Evolutionary conservation across 2,329 filamentous ascomycete genomes (phyloP).

Genomic region (Xylogone sp.): DNA sequence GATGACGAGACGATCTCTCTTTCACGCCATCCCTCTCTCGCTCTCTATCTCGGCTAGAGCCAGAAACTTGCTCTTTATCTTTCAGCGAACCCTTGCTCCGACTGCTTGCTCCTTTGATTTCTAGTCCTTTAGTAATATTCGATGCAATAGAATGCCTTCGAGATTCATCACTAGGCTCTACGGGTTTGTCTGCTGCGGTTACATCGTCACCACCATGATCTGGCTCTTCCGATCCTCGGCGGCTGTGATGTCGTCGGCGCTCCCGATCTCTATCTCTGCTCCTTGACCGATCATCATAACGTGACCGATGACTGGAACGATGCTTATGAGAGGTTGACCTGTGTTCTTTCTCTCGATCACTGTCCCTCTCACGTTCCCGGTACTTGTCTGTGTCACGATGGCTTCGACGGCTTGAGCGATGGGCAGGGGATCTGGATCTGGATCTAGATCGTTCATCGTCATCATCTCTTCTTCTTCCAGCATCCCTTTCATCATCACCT

Average conservation of each 20-base stretch:
- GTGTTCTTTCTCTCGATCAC: constrained; percentile 40
- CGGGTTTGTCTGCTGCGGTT: constrained; percentile 8
- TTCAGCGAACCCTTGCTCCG: constrained; percentile 18
- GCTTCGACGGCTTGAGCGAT: constrained; percentile 55
- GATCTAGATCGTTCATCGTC: constrained; percentile 58
- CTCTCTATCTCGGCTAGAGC: constrained; percentile 25
- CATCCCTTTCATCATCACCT: constrained; percentile 11
- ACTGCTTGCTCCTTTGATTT: constrained; percentile 27
- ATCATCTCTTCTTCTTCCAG: constrained; percentile 31
- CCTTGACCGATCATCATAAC: constrained; percentile 35
- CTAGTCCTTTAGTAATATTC: constrained; percentile 19
- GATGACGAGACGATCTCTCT: constrained; percentile 25
- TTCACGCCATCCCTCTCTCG: constrained; percentile 28
- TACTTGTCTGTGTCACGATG: constrained; percentile 55
- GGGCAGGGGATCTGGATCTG: constrained; percentile 61
- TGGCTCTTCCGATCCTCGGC: constrained; percentile 16
- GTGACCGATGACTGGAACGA: constrained; percentile 46
- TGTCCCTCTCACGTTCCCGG: constrained; percentile 38
- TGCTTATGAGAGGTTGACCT: constrained; percentile 34
- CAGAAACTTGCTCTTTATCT: constrained; percentile 24
- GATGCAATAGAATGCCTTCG: constrained; percentile 16
- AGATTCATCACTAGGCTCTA: constrained; percentile 9
- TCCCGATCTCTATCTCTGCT: constrained; percentile 44
- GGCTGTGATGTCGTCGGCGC: constrained; percentile 18
- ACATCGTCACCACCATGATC: constrained; percentile 11